Evolutionary conservation across 2,329 filamentous ascomycete genomes (phyloP).

Genomic region (Calonectria hawksworthii): DNA sequence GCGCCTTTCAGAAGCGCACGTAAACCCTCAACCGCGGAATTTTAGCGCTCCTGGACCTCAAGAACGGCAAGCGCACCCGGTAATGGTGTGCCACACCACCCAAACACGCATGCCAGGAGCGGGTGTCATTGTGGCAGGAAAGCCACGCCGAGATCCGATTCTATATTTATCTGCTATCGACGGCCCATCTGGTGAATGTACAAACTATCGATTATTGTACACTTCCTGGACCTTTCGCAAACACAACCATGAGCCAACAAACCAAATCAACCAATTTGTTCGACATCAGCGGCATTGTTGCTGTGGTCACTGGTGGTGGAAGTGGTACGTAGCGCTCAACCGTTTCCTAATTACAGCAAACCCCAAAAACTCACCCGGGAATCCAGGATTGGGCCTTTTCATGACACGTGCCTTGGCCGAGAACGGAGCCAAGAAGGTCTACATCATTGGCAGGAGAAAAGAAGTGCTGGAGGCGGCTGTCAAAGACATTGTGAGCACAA

Average conservation of each 20-base stretch:
- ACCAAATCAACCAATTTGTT: constrained; percentile 54
- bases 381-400: constrained; percentile 66
- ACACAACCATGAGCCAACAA: background rate
- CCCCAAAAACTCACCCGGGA: background rate
- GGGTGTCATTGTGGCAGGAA: background rate
- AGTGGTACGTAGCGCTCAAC: background rate
- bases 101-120: no score
- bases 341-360: background rate
- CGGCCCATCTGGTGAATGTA: background rate
- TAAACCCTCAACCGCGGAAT: background rate
- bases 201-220: background rate
- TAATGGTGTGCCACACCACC: background rate
- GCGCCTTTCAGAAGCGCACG: background rate
- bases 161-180: background rate
- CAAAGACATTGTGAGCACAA: constrained; percentile 35
- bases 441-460: constrained; percentile 68
- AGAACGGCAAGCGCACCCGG: background rate
- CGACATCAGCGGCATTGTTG: constrained; percentile 64
- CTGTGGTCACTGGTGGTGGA: constrained; percentile 69
- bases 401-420: constrained; percentile 66
- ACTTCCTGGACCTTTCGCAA: background rate
- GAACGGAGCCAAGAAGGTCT: constrained; percentile 67
- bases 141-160: background rate
- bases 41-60: background rate
- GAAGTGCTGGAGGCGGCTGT: constrained; percentile 62